Conservation (phyloP, 805 yeast species). For the Candida fluviatilis region DNA sequence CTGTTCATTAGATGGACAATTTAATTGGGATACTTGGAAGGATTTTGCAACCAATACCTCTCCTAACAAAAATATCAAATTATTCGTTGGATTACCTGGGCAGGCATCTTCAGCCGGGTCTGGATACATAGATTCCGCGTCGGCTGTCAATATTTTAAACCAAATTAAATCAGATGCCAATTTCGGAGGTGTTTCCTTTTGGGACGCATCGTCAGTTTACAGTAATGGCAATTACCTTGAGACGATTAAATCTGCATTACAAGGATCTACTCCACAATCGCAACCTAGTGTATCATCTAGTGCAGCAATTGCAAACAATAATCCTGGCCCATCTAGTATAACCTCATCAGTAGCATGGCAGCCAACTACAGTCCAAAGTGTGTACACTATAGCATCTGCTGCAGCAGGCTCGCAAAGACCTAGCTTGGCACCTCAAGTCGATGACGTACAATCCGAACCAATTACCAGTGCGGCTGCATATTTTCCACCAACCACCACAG, state of each 20-base stretch:
- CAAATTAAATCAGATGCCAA: constrained; percentile 14
- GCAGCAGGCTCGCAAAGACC: too few species aligned
- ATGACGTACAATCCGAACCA: too few species aligned
- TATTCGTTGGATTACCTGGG: constrained; percentile 76
- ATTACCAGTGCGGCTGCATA: too few species aligned
- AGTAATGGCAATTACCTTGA: constrained; percentile 8
- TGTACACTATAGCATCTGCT: too few species aligned
- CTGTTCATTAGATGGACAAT: constrained; percentile 50
- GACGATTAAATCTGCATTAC: neutral
- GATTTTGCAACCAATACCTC: constrained; percentile 53
- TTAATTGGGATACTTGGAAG: constrained; percentile 72
- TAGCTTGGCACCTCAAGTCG: too few species aligned
- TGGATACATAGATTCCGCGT: constrained; percentile 36
- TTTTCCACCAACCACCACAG: too few species aligned
- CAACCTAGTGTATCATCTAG: too few species aligned
- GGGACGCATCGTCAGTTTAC: constrained; percentile 33
- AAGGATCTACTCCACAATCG: neutral
- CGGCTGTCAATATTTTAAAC: constrained; percentile 13
- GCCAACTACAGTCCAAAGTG: too few species aligned
- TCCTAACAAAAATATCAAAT: constrained; percentile 65
- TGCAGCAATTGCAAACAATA: neutral
- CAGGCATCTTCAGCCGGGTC: constrained; percentile 48
- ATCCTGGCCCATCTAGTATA: neutral
- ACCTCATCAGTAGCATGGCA: neutral
- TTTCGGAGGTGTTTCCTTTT: constrained; percentile 36